These are phyloP conservation scores for Conticribra weissflogii DNA, from an alignment of 108 stramenopile species.

Conservation along the genomic window DNA sequence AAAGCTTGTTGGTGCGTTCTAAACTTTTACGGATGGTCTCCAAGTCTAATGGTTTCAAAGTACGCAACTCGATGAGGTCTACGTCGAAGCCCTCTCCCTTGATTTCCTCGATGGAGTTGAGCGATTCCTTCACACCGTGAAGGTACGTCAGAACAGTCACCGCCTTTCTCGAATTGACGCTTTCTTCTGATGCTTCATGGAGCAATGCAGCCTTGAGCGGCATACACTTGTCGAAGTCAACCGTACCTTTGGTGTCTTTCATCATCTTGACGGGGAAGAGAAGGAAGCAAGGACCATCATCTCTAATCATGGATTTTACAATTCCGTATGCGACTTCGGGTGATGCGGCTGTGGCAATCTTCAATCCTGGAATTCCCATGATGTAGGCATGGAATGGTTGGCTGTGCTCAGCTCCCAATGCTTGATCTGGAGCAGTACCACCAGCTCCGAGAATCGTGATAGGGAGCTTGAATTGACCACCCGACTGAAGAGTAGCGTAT, in stretches of 20 bases:
- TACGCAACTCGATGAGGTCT: slow-evolving; percentile 70
- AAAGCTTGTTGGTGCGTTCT: slow-evolving; percentile 58
- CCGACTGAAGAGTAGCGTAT: slow-evolving; percentile 49
- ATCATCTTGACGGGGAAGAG: slow-evolving; percentile 71
- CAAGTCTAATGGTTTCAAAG: slow-evolving; percentile 69
- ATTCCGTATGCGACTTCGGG: slow-evolving; percentile 71
- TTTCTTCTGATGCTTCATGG: slow-evolving; percentile 47
- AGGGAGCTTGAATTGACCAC: slow-evolving; percentile 74
- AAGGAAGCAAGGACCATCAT: slow-evolving; percentile 69
- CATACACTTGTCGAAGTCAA: slow-evolving; percentile 55
- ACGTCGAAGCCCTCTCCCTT: slow-evolving; percentile 50
- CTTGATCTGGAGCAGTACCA: slow-evolving; percentile 73
- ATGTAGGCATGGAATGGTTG: slow-evolving; percentile 77
- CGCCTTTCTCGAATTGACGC: slow-evolving; percentile 53
- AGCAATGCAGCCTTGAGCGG: slow-evolving; percentile 59
- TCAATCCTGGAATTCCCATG: slow-evolving; percentile 73
- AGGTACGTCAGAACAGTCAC: slow-evolving; percentile 74
- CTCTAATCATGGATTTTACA: slow-evolving; percentile 65
- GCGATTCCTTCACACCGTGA: slow-evolving; percentile 67
- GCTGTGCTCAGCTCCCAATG: slow-evolving; percentile 75
- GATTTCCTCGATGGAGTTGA: slow-evolving; percentile 36
- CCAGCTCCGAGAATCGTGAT: slow-evolving; percentile 76
- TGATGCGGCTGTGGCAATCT: slow-evolving; percentile 65
- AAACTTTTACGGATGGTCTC: slow-evolving; percentile 57
- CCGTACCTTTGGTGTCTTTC: slow-evolving; percentile 59